Evolutionary conservation across 331 rosid genomes (phyloP).

Genomic region (Stylosanthes scabra): DNA sequence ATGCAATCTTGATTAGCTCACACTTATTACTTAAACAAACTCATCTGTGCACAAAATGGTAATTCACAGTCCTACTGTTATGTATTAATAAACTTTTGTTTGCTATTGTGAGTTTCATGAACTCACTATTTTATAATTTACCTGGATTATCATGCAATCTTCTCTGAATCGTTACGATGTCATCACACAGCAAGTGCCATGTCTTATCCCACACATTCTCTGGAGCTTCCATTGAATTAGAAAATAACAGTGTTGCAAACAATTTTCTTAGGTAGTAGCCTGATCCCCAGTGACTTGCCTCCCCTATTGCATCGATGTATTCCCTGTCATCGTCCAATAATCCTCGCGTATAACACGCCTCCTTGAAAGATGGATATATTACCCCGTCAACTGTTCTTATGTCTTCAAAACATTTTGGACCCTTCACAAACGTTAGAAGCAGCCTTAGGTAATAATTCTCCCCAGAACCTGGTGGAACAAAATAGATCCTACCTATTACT

Average conservation of each 20-base stretch:
- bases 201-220: background rate
- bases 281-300: background rate
- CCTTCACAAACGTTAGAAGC: background rate
- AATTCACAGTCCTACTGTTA: too few species aligned
- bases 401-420: background rate
- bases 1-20: too few species aligned
- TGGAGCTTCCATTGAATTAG: background rate
- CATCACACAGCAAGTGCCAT: too few species aligned
- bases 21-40: too few species aligned
- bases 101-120: too few species aligned
- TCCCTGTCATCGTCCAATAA: background rate
- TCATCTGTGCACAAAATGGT: too few species aligned
- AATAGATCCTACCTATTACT: background rate
- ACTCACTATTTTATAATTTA: too few species aligned
- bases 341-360: background rate
- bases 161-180: too few species aligned
- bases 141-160: too few species aligned
- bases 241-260: background rate
- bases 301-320: background rate
- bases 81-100: too few species aligned
- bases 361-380: background rate
- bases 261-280: background rate
- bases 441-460: background rate
- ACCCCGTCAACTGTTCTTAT: background rate
- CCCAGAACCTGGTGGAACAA: background rate